Percentiles rank a stretch among this genome's conserved stretches.
These are phyloP conservation scores for Paraphoma sp. DNA, from an alignment of 2,329 filamentous ascomycete species.

Conservation along the genomic window DNA sequence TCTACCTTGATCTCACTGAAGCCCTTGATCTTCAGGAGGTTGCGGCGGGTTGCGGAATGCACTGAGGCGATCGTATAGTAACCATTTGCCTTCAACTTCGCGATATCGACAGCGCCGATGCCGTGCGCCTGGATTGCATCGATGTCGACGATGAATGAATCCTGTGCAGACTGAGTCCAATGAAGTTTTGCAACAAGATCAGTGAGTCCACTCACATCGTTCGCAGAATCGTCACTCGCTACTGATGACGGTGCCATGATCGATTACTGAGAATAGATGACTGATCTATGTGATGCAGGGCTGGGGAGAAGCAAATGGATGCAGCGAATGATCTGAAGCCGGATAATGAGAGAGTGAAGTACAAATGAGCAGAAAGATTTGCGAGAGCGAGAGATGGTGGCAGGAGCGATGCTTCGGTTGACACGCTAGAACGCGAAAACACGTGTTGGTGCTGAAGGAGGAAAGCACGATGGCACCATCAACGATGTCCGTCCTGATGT, in stretches of 20 bases:
- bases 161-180: constrained; percentile 31
- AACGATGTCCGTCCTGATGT: too few relatives aligned
- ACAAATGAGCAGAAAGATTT: constrained; percentile 1
- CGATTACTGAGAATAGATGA: constrained; percentile 3
- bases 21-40: constrained; percentile 70
- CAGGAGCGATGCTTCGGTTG: constrained; percentile 11
- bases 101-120: constrained; percentile 69
- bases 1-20: constrained; percentile 75
- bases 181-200: background rate
- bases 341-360: background rate
- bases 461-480: constrained; percentile 16
- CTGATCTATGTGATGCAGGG: constrained; percentile 11
- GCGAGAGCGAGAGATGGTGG: constrained; percentile 3
- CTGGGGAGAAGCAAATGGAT: too few relatives aligned
- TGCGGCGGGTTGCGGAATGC: constrained; percentile 65
- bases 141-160: constrained; percentile 69
- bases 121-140: constrained; percentile 71
- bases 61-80: constrained; percentile 70
- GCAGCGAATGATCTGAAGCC: background rate
- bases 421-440: constrained; percentile 19
- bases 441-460: constrained; percentile 19
- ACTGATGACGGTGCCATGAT: constrained; percentile 56
- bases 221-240: constrained; percentile 57
- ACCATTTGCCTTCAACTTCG: constrained; percentile 68
- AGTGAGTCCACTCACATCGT: constrained; percentile 53